Evolutionary conservation across 2,329 filamentous ascomycete species (phyloP).

Genomic region (Monilinia fructicola): DNA sequence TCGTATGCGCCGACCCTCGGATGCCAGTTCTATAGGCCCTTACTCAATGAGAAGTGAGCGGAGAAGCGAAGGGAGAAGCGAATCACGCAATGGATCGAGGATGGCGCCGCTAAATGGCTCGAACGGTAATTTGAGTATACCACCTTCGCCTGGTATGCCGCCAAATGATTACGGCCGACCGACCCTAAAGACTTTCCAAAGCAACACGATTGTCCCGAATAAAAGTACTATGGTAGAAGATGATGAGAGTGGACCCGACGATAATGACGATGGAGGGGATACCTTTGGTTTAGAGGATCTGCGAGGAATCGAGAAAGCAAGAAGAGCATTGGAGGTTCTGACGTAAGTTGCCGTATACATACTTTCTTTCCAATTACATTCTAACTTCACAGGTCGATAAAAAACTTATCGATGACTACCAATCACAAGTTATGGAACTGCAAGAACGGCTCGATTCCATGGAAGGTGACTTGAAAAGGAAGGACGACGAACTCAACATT

Average conservation of each 20-base stretch:
- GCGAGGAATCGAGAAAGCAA: conserved; percentile 43
- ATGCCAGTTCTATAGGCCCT: conserved; percentile 55
- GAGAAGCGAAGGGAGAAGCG: conserved; percentile 23
- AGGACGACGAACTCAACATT: conserved; percentile 66
- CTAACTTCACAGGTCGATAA: conserved; percentile 57
- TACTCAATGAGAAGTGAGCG: conserved; percentile 42
- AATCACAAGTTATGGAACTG: conserved; percentile 72
- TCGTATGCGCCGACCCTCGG: conserved; percentile 49
- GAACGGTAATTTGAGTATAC: conserved; percentile 51
- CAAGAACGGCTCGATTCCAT: conserved; percentile 71
- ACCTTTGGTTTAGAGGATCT: conserved; percentile 59
- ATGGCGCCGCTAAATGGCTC: conserved; percentile 40
- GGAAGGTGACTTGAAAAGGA: conserved; percentile 67
- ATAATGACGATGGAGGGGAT: conserved; percentile 78
- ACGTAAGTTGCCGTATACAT: conserved; percentile 39
- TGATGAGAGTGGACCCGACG: conserved; percentile 65
- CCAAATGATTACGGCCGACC: conserved; percentile 71
- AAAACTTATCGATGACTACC: conserved; percentile 75
- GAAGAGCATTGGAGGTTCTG: conserved; percentile 43
- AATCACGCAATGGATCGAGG: conserved; percentile 41
- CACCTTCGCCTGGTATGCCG: conserved; percentile 57
- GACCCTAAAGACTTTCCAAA: conserved; percentile 85
- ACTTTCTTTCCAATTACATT: conserved; percentile 15
- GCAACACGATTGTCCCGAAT: conserved; percentile 94
- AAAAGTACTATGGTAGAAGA: conserved; percentile 98